phyloP scores from a whole-genome alignment of 495 filamentous ascomycete species.

The Astrothelium macrocarpum region DNA sequence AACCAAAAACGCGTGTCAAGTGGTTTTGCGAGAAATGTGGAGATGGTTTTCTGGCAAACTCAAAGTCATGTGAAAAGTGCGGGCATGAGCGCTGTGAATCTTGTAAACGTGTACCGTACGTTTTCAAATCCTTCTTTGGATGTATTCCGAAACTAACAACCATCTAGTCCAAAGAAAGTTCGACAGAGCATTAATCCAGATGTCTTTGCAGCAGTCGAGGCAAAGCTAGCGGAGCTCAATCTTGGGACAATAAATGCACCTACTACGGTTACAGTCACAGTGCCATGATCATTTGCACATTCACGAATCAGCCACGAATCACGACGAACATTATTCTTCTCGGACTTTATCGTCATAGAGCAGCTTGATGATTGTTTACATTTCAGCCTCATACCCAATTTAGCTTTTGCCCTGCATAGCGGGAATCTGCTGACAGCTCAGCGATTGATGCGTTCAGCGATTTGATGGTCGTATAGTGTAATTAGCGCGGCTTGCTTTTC shows the following conservation, averaged over 20 bases:
- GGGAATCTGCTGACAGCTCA: not conserved
- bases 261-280: not conserved
- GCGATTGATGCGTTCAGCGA: slow-evolving; percentile 4
- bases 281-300: not conserved
- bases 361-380: not conserved
- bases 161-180: not conserved
- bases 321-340: not conserved
- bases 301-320: not conserved
- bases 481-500: not conserved
- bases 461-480: not conserved
- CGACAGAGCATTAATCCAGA: slow-evolving; percentile 3
- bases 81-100: slow-evolving; percentile 11
- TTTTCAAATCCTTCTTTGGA: not conserved
- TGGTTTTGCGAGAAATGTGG: slow-evolving; percentile 14
- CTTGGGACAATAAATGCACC: not conserved
- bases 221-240: slow-evolving; percentile 1
- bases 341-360: not conserved
- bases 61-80: slow-evolving; percentile 8
- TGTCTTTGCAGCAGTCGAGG: slow-evolving; percentile 1
- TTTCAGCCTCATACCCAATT: not conserved
- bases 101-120: slow-evolving; percentile 14
- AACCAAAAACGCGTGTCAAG: slow-evolving; percentile 18
- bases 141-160: not conserved
- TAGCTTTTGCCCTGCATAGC: not conserved
- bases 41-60: not conserved